Percentiles rank a stretch among this genome's conserved stretches.
Conservation (phyloP, 2,329 filamentous ascomycete species). For the Aspergillaceae sp. region DNA sequence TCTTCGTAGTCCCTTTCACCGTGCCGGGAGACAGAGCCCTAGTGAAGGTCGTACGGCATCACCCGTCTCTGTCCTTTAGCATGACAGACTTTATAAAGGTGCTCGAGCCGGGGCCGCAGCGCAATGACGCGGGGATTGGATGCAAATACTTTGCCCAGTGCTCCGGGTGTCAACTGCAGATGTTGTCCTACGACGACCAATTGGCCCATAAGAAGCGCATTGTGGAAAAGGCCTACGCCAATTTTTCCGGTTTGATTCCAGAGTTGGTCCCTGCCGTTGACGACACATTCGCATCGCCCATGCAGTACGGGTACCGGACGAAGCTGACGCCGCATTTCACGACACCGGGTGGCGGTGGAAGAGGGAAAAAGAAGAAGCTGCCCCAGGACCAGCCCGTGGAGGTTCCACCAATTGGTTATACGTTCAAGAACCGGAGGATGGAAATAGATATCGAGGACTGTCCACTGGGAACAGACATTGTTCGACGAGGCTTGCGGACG, state of each 20-base stretch:
- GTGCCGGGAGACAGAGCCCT: constrained; percentile 74
- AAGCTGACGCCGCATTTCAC: constrained; percentile 97
- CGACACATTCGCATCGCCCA: constrained; percentile 80
- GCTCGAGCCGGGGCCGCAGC: constrained; percentile 60
- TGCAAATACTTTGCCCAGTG: constrained; percentile 85
- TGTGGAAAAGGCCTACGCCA: constrained; percentile 81
- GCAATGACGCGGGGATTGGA: constrained; percentile 66
- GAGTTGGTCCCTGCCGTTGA: constrained; percentile 65
- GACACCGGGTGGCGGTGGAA: constrained; percentile 51
- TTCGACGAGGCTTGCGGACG: constrained; percentile 66
- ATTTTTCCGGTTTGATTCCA: constrained; percentile 77
- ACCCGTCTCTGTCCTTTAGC: constrained; percentile 57
- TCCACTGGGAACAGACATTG: constrained; percentile 81
- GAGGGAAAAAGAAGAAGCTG: constrained; percentile 45
- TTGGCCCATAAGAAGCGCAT: constrained; percentile 75
- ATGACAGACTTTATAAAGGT: constrained; percentile 77
- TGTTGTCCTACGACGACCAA: constrained; percentile 83
- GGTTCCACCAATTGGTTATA: constrained; percentile 80
- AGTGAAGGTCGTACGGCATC: constrained; percentile 70
- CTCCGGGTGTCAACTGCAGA: constrained; percentile 94
- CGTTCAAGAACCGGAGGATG: constrained; percentile 67
- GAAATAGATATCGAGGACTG: constrained; percentile 96
- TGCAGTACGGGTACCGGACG: constrained; percentile 89
- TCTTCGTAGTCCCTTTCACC: constrained; percentile 84
- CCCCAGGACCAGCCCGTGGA: constrained; percentile 37